Evolutionary conservation across 2,329 filamentous ascomycete species (phyloP).

Genomic region (Fusarium sarcochroum): DNA sequence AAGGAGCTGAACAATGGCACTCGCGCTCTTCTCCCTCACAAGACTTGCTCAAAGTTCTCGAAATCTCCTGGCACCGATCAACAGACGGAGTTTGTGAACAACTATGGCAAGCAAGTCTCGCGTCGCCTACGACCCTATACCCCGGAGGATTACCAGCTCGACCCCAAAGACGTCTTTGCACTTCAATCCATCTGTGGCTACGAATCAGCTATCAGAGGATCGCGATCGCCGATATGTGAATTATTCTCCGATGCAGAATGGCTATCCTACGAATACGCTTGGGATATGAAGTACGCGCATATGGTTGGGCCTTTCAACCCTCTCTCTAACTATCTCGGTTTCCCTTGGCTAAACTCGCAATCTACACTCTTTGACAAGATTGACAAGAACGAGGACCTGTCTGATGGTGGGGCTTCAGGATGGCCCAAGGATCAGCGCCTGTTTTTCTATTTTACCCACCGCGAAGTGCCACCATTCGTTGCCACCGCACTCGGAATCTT

Average conservation of each 20-base stretch:
- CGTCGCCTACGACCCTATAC: conserved; percentile 37
- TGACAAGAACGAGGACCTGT: conserved; percentile 3
- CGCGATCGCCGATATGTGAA: conserved; percentile 34
- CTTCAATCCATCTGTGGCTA: conserved; percentile 46
- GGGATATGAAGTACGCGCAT: conserved; percentile 47
- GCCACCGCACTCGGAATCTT: conserved; percentile 44
- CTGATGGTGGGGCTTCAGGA: conserved; percentile 12
- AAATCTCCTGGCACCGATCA: conserved; percentile 38
- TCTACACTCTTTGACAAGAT: conserved; percentile 32
- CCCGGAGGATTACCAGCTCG: conserved; percentile 35
- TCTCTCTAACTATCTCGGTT: conserved; percentile 40
- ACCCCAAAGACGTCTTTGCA: conserved; percentile 41
- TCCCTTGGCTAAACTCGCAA: conserved; percentile 41
- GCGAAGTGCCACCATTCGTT: conserved; percentile 44
- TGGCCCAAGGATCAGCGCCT: conserved; percentile 40
- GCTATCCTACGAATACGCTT: conserved; percentile 45
- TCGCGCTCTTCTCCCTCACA: conserved; percentile 44
- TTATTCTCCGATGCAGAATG: conserved; percentile 43
- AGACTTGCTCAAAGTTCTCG: conserved; percentile 42
- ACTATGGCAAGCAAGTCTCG: conserved; percentile 34
- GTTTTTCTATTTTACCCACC: conserved; percentile 45
- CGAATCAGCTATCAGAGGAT: conserved; percentile 39
- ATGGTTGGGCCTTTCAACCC: conserved; percentile 45
- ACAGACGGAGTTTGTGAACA: conserved; percentile 35
- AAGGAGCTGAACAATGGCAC: conserved; percentile 40